Evolutionary conservation across 768 basidiomycete genomes (phyloP).

Genomic region (Crepidotus variabilis): DNA sequence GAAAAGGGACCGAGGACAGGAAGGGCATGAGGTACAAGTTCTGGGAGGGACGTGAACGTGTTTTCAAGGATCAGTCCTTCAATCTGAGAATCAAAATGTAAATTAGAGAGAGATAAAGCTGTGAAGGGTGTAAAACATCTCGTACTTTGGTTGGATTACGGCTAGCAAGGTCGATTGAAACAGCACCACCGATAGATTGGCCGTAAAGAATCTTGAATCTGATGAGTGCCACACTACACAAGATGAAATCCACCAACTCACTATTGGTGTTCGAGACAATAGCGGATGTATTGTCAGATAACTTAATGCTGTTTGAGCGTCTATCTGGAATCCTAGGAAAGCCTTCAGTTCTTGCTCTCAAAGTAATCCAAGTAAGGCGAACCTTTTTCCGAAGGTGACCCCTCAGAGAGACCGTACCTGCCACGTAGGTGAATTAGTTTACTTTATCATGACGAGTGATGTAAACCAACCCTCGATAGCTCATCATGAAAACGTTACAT

Average conservation of each 20-base stretch:
- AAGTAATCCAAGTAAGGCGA: conserved; percentile 7
- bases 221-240: not conserved
- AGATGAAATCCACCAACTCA: conserved; percentile 28
- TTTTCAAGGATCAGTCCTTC: conserved; percentile 86
- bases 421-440: not conserved
- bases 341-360: not conserved
- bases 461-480: conserved; percentile 82
- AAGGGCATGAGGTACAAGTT: conserved; percentile 76
- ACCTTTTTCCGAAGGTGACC: conserved; percentile 84
- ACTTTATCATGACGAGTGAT: not conserved
- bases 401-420: conserved; percentile 89
- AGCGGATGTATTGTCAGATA: conserved; percentile 62
- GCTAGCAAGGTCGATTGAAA: conserved; percentile 83
- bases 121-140: not conserved
- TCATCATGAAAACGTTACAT: conserved; percentile 93
- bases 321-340: conserved; percentile 67
- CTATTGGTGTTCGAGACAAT: conserved; percentile 65
- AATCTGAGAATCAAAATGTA: conserved; percentile 42
- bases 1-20: conserved; percentile 71
- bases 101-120: not conserved
- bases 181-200: conserved; percentile 90
- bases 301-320: conserved; percentile 82
- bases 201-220: conserved; percentile 65
- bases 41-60: conserved; percentile 84
- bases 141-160: conserved; percentile 65